Evolutionary conservation across 257 asterid species (phyloP).

Genomic region (Fraxinus cuspidata): DNA sequence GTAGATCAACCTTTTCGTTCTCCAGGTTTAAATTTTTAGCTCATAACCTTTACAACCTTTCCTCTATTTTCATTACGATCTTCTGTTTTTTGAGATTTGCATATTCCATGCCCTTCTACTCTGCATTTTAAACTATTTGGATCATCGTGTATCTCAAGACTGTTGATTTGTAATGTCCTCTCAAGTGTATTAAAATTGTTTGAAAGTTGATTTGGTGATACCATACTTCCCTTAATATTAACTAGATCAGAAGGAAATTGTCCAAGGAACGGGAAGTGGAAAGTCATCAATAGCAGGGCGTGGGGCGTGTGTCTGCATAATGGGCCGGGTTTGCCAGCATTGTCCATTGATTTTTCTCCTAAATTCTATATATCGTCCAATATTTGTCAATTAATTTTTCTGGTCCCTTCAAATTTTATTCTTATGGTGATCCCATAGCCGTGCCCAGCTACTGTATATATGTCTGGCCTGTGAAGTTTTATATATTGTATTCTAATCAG

Average conservation of each 20-base stretch:
- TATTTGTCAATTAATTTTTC: neutral
- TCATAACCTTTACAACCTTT: slow-evolving; percentile 6
- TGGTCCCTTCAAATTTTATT: neutral
- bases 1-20: slow-evolving; percentile 42
- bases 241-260: neutral
- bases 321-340: neutral
- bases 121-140: neutral
- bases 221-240: neutral
- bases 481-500: neutral
- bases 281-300: neutral
- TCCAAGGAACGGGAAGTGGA: neutral
- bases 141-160: neutral
- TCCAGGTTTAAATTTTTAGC: slow-evolving; percentile 51
- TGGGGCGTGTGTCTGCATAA: neutral
- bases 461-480: neutral
- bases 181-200: neutral
- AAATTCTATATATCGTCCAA: neutral
- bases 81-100: neutral
- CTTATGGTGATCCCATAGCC: neutral
- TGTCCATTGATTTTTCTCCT: neutral
- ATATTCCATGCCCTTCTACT: neutral
- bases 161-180: neutral
- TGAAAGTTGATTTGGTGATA: neutral
- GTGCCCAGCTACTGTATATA: neutral
- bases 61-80: neutral